Conservation (phyloP, 345 rosid genomes). For the Theobroma cacao region DNA sequence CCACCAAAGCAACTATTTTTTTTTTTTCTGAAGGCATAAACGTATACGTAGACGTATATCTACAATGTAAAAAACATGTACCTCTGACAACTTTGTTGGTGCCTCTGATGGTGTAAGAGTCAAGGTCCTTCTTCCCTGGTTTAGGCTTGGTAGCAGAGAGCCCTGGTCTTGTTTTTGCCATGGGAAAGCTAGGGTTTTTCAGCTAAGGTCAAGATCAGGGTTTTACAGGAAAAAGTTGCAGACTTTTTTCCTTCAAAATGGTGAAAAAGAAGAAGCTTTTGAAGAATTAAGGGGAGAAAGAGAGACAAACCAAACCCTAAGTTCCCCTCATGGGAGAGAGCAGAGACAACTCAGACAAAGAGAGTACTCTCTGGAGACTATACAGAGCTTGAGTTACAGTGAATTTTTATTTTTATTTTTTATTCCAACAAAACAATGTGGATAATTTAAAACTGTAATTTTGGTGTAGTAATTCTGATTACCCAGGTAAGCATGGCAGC, state of each 20-base stretch:
- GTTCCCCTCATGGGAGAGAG: conserved; percentile 11
- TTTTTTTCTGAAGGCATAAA: neutral
- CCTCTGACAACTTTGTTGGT: conserved; percentile 68
- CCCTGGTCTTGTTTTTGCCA: conserved; percentile 88
- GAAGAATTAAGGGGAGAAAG: neutral
- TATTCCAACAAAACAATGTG: no score
- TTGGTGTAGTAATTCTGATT: neutral
- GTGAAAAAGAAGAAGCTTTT: neutral
- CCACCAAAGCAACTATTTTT: neutral
- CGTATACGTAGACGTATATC: neutral
- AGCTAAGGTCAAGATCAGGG: neutral
- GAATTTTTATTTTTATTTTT: neutral
- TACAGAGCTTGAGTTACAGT: neutral
- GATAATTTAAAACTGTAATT: neutral
- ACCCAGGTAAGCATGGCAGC: neutral
- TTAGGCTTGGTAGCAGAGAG: conserved; percentile 42
- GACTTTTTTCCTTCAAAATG: neutral
- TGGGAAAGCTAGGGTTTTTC: conserved; percentile 28
- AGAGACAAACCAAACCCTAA: conserved; percentile 41
- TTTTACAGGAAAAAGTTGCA: neutral
- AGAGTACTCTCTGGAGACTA: neutral
- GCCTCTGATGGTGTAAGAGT: conserved; percentile 62
- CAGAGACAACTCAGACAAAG: neutral
- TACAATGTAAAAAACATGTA: conserved; percentile 1
- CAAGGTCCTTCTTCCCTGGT: conserved; percentile 48